These are phyloP conservation scores for Boletus tylopilopsis DNA, from an alignment of 768 basidiomycete genomes.

Conservation along the genomic window DNA sequence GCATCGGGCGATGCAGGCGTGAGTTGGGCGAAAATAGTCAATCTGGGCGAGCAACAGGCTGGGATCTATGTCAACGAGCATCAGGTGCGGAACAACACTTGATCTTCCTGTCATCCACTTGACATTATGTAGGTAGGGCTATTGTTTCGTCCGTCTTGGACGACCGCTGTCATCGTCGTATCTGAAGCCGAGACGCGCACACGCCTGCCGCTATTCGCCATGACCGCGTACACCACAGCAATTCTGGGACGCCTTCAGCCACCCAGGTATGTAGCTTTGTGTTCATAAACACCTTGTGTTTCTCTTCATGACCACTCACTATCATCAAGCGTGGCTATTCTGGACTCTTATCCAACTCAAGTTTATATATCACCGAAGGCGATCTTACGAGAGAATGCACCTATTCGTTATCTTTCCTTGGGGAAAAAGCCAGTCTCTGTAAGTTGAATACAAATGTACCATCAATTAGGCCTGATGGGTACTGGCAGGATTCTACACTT, in stretches of 20 bases:
- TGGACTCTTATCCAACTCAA: slow-evolving; percentile 52
- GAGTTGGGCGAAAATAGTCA: slow-evolving; percentile 49
- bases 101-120: not conserved
- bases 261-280: slow-evolving; percentile 44
- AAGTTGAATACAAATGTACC: not conserved
- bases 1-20: slow-evolving; percentile 44
- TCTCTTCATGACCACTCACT: not conserved
- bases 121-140: slow-evolving; percentile 42
- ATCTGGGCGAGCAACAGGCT: slow-evolving; percentile 50
- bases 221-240: slow-evolving; percentile 44
- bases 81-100: slow-evolving; percentile 35
- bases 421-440: slow-evolving; percentile 7
- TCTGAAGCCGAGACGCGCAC: slow-evolving; percentile 46
- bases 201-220: slow-evolving; percentile 47
- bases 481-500: slow-evolving; percentile 31
- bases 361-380: slow-evolving; percentile 41
- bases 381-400: slow-evolving; percentile 40
- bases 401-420: slow-evolving; percentile 50
- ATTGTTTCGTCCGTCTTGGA: slow-evolving; percentile 49
- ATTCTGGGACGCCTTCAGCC: slow-evolving; percentile 45
- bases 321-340: slow-evolving; percentile 39
- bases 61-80: slow-evolving; percentile 42
- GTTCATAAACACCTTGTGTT: not conserved
- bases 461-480: not conserved
- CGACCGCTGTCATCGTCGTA: slow-evolving; percentile 42